Percentiles rank a stretch among this genome's conserved stretches.
Evolutionary conservation across 495 filamentous ascomycete species (phyloP).

Genomic region (Haplographium delicatum): DNA sequence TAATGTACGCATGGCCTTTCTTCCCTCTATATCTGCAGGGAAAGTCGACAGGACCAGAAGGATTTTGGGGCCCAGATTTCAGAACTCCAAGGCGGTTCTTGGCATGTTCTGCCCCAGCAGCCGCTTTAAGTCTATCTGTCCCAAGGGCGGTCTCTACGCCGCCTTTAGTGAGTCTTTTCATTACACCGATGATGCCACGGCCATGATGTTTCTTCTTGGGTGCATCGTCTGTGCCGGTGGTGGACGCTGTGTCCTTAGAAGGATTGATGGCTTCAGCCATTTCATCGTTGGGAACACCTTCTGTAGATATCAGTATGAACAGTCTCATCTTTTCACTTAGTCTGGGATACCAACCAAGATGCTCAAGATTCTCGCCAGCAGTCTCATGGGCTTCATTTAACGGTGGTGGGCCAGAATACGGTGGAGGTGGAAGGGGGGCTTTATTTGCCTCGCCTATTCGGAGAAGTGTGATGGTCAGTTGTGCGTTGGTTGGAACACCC

Average conservation of each 20-base stretch:
- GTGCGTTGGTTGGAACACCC: conserved; percentile 85
- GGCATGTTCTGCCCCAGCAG: conserved; percentile 56
- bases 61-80: conserved; percentile 35
- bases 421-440: conserved; percentile 76
- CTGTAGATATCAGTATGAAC: conserved; percentile 16
- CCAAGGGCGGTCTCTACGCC: conserved; percentile 24
- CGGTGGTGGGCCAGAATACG: conserved; percentile 48
- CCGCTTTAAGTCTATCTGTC: conserved; percentile 27
- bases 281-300: conserved; percentile 37
- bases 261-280: conserved; percentile 37
- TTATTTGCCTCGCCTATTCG: conserved; percentile 81
- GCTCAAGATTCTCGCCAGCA: conserved; percentile 36
- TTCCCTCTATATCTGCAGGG: conserved; percentile 64
- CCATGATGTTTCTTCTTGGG: conserved; percentile 19
- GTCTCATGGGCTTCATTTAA: conserved; percentile 43
- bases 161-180: conserved; percentile 23
- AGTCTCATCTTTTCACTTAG: background rate
- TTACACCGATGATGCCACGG: conserved; percentile 13
- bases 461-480: conserved; percentile 78
- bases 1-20: conserved; percentile 67
- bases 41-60: conserved; percentile 69
- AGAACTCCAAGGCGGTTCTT: conserved; percentile 68
- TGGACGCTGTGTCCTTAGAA: conserved; percentile 27
- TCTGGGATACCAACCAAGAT: conserved; percentile 21
- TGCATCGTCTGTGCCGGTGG: background rate